Evolutionary conservation across 2,329 filamentous ascomycete genomes (phyloP), one percentile per base, ranked within the genome.

Genomic region (Curvularia hawaiiensis): DNA sequence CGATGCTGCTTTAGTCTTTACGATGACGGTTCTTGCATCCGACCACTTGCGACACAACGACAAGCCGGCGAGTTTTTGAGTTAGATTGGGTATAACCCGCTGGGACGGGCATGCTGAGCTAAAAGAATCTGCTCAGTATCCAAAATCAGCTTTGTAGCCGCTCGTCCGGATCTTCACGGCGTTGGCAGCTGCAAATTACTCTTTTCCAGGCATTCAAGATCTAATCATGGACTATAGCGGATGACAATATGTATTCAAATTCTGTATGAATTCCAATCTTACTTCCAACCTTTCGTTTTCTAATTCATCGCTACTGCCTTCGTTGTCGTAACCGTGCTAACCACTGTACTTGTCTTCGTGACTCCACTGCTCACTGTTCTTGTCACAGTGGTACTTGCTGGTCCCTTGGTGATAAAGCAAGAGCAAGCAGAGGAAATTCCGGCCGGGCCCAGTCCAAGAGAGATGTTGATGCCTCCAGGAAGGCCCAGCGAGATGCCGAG

Each of bases 371-470:
- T 64, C 4, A 62, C 39, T 31, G 68, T 71, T n/a, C 54, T 60
- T 6, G 68, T 72, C 28, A 62, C 69, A 4, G 70, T 73, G 20
- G 61, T 63, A 33, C 58, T 63, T 4, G 64, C 69, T 11, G 68
- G 68, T 2, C 63, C 71, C 14, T 52, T 59, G 0, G 67, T 70
- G 43, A 74, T 72, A n/a, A 72, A 63, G 45, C 71, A 74, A 24
- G 67, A 70, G 54, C 71, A 74, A 10, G 71, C 71, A n/a, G 64
- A 67, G 3, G 64, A 65, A 45, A 72, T 63, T 24, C 58, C 60
- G 2, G 44, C 40, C 1, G 64, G 58, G 12, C 64, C 63, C 30
- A 71, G 59, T 7, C 58, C 63, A 31, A 74, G 58, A n/a, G 68
- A 67, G 47, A 73, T 72, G 39, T 63, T 61, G 39, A 72, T 54